phyloP scores from a whole-genome alignment of 2,329 filamentous ascomycete species.

The Fusarium sp. region DNA sequence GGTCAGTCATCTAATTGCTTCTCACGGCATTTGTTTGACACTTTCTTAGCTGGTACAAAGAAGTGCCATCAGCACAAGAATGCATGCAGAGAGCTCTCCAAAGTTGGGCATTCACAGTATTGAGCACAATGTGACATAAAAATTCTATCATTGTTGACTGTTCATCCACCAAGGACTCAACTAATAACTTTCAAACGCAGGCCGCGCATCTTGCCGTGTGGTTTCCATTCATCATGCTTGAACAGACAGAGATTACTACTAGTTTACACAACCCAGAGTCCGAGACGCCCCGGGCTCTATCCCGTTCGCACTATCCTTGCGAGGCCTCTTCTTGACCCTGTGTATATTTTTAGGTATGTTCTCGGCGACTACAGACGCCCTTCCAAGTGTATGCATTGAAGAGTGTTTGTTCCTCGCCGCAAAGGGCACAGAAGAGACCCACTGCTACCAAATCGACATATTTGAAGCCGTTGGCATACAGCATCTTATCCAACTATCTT shows the following conservation, averaged over 20 bases:
- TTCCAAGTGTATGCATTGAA: conserved; percentile 32
- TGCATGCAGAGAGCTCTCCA: neutral
- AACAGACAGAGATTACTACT: conserved; percentile 49
- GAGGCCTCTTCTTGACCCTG: conserved; percentile 39
- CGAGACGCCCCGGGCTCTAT: conserved; percentile 42
- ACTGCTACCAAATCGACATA: conserved; percentile 6
- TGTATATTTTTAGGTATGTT: conserved; percentile 35
- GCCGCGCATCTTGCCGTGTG: conserved; percentile 27
- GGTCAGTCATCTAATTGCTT: neutral
- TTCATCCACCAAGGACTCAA: neutral
- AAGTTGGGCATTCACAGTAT: neutral
- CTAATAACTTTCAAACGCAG: conserved; percentile 13
- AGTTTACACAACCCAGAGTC: conserved; percentile 49
- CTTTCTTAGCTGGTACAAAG: neutral
- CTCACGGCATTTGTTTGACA: neutral
- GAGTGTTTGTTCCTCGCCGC: conserved; percentile 29
- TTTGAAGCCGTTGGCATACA: conserved; percentile 6
- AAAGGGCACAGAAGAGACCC: conserved; percentile 35
- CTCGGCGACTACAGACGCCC: conserved; percentile 26
- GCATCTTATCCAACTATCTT: conserved; percentile 27
- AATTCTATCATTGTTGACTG: neutral
- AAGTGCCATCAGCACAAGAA: neutral
- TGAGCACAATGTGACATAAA: neutral
- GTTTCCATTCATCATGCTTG: conserved; percentile 48
- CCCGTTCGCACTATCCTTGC: conserved; percentile 38